These are phyloP conservation scores for Emmonsiellopsis sp. DNA, from an alignment of 2,329 filamentous ascomycete species.

Conservation along the genomic window DNA sequence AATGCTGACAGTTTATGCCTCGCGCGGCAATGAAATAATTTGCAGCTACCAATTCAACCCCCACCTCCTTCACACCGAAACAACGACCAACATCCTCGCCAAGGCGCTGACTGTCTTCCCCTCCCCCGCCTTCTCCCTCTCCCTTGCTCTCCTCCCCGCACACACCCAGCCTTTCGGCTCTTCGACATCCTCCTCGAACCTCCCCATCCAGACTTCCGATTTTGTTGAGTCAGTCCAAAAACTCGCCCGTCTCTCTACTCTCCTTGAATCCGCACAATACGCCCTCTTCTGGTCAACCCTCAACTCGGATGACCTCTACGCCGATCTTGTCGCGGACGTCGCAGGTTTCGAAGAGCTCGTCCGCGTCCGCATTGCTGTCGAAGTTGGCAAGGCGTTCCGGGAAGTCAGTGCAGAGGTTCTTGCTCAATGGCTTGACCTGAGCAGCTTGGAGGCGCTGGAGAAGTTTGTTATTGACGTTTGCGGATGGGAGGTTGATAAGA, in stretches of 20 bases:
- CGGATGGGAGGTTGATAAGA: slow-evolving; percentile 70
- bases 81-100: slow-evolving; percentile 97
- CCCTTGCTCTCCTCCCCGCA: slow-evolving; percentile 85
- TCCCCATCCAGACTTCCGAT: slow-evolving; percentile 32
- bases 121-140: slow-evolving; percentile 86
- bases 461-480: slow-evolving; percentile 80
- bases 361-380: slow-evolving; percentile 77
- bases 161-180: slow-evolving; percentile 58
- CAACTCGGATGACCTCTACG: slow-evolving; percentile 89
- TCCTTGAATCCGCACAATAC: slow-evolving; percentile 87
- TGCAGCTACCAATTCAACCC: slow-evolving; percentile 98
- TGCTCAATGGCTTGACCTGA: slow-evolving; percentile 65
- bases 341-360: slow-evolving; percentile 91
- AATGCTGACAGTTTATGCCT: not conserved
- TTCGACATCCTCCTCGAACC: slow-evolving; percentile 34
- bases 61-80: slow-evolving; percentile 91
- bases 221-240: slow-evolving; percentile 85
- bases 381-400: slow-evolving; percentile 71
- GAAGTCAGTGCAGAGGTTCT: slow-evolving; percentile 60
- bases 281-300: slow-evolving; percentile 85
- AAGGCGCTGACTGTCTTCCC: slow-evolving; percentile 97
- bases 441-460: slow-evolving; percentile 53
- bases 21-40: not conserved
- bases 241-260: slow-evolving; percentile 70
- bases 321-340: slow-evolving; percentile 89